Conservation (phyloP, 2,329 filamentous ascomycete species). For the Ophiostoma angusticollis region DNA sequence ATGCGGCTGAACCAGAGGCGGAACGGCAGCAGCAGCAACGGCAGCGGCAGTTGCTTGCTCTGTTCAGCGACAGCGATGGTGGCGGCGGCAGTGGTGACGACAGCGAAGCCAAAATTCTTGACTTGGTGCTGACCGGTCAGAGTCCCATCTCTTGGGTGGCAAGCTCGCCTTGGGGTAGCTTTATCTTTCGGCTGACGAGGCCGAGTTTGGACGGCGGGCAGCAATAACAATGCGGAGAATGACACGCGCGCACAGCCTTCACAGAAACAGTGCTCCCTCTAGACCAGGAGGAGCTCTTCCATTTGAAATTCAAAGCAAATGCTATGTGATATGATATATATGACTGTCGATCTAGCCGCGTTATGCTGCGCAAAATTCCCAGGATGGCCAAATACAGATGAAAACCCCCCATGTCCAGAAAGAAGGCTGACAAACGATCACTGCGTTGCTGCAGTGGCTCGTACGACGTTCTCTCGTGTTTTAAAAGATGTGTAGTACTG, state of each 20-base stretch:
- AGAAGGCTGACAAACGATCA: too few species aligned
- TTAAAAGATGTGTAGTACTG: conserved; percentile 23
- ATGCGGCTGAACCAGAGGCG: conserved; percentile 18
- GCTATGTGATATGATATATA: too few species aligned
- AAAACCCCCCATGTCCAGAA: not conserved
- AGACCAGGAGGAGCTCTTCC: too few species aligned
- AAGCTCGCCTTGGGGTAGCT: conserved; percentile 36
- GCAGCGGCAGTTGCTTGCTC: conserved; percentile 30
- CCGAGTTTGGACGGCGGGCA: not conserved
- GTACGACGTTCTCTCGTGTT: not conserved
- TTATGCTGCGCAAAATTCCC: too few species aligned
- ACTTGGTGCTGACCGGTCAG: too few species aligned
- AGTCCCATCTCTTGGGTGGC: conserved; percentile 34
- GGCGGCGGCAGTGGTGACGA: conserved; percentile 23
- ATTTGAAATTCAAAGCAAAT: too few species aligned
- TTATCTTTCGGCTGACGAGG: conserved; percentile 16
- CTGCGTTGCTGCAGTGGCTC: not conserved
- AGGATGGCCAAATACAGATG: too few species aligned
- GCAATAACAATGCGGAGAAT: not conserved
- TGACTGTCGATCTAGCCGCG: too few species aligned
- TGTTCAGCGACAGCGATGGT: conserved; percentile 23
- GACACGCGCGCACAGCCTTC: too few species aligned
- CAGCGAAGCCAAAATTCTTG: too few species aligned
- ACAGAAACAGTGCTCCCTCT: too few species aligned
- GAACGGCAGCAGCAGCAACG: conserved; percentile 13